A percentile compares a stretch with the other conserved stretches of the same genome.
Evolutionary conservation across 805 yeast species (phyloP).

Genomic region (Pichia nakasei): DNA sequence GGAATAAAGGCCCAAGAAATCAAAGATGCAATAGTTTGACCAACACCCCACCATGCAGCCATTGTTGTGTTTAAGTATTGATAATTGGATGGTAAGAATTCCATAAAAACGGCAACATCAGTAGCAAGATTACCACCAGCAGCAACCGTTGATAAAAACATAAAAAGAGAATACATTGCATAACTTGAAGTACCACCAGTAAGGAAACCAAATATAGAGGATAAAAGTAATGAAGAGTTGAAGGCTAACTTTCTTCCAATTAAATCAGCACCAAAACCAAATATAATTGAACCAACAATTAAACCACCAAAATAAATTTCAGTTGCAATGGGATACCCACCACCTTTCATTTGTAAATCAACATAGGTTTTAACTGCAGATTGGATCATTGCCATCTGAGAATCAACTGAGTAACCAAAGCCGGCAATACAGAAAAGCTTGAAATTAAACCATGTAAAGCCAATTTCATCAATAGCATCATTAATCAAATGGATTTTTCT

Average conservation of each 20-base stretch:
- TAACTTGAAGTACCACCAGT: conserved; percentile 44
- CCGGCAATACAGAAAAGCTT: conserved; percentile 44
- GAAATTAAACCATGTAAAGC: conserved; percentile 49
- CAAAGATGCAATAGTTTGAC: conserved; percentile 45
- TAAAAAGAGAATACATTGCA: conserved; percentile 42
- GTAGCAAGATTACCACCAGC: conserved; percentile 52
- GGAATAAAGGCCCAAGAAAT: conserved; percentile 51
- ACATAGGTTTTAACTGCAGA: conserved; percentile 38
- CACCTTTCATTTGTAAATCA: conserved; percentile 37
- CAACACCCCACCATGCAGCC: conserved; percentile 57
- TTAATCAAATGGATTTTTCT: conserved; percentile 38
- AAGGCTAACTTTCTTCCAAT: conserved; percentile 47
- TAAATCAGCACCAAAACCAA: conserved; percentile 50
- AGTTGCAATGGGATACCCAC: conserved; percentile 35
- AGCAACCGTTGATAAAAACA: conserved; percentile 35
- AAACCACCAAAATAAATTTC: conserved; percentile 43
- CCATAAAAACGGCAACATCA: conserved; percentile 45
- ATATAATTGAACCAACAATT: conserved; percentile 42
- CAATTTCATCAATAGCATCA: conserved; percentile 51
- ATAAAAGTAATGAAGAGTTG: conserved; percentile 38
- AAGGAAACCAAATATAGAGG: conserved; percentile 42
- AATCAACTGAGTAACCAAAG: conserved; percentile 50
- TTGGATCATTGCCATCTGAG: conserved; percentile 41
- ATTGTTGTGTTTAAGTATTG: conserved; percentile 46
- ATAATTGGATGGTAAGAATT: conserved; percentile 41